Evolutionary conservation across 2,329 filamentous ascomycete genomes (phyloP).

Genomic region (Nigrospora oryzae): DNA sequence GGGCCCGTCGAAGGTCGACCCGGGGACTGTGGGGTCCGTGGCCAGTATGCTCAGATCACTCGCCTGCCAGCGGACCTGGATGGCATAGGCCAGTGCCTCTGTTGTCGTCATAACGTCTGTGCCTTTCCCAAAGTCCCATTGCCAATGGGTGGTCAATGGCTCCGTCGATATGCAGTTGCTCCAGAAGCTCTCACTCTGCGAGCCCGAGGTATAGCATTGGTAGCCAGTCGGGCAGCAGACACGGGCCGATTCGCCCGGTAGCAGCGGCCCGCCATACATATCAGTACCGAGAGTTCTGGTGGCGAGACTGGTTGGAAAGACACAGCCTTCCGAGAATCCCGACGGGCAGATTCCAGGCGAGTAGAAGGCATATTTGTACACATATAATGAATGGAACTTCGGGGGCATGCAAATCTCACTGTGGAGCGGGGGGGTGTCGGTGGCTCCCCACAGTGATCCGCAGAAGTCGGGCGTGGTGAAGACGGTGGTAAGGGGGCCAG

Average conservation of each 20-base stretch:
- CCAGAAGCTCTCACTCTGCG: background rate
- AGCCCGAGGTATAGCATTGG: background rate
- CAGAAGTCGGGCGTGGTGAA: constrained; percentile 4
- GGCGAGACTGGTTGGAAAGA: background rate
- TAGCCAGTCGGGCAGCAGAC: constrained; percentile 2
- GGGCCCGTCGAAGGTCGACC: background rate
- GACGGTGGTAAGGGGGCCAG: constrained; percentile 1
- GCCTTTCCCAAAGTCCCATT: background rate
- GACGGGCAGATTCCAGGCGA: constrained; percentile 2
- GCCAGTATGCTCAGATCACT: background rate
- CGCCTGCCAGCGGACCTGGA: constrained; percentile 1
- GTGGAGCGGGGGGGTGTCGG: background rate
- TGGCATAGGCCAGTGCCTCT: background rate
- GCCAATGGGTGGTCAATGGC: background rate
- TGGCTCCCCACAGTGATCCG: background rate
- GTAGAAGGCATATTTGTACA: constrained; percentile 1
- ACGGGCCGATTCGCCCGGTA: background rate
- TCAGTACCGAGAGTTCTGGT: background rate
- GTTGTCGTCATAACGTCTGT: background rate
- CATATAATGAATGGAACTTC: background rate
- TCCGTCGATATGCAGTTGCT: background rate
- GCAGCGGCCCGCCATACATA: background rate
- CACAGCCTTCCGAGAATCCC: constrained; percentile 1
- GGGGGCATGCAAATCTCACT: constrained; percentile 2
- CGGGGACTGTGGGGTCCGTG: constrained; percentile 2